A percentile compares a stretch with the other conserved stretches of the same genome.
Conservation (phyloP, 768 basidiomycete genomes). For the Lentinula boryana region DNA sequence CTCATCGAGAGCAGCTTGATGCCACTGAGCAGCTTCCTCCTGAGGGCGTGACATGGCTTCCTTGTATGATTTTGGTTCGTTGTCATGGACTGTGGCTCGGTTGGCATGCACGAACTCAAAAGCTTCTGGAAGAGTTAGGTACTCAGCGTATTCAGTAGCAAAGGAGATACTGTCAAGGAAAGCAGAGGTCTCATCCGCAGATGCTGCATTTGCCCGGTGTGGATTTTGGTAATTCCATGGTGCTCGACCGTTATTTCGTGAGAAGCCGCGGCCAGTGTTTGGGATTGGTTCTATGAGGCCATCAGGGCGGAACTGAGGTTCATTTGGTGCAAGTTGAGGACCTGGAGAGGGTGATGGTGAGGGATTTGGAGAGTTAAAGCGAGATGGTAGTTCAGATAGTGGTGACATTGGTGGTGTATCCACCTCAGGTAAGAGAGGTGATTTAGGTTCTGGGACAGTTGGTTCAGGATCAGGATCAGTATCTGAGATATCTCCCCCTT, state of each 20-base stretch:
- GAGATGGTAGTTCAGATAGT: background rate
- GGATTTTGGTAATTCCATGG: no score
- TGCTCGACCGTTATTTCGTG: background rate
- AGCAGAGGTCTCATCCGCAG: no score
- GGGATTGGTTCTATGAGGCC: background rate
- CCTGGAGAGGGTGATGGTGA: no score
- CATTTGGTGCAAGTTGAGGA: background rate
- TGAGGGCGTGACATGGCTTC: constrained; percentile 14
- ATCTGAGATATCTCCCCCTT: background rate
- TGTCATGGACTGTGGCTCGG: constrained; percentile 1
- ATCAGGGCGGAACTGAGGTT: background rate
- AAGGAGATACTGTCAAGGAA: no score
- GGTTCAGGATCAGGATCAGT: background rate
- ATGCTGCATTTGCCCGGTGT: no score
- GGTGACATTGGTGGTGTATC: background rate
- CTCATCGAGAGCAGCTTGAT: constrained; percentile 22
- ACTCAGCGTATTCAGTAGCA: no score
- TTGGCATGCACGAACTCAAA: background rate
- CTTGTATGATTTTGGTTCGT: constrained; percentile 13
- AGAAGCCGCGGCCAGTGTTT: background rate
- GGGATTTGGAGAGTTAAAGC: no score
- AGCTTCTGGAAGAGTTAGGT: no score
- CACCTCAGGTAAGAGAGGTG: background rate
- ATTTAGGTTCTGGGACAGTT: background rate
- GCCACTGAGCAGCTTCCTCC: constrained; percentile 15